phyloP scores from a whole-genome alignment of 1,284 basidiomycete genomes.

The Ustilago sp. region DNA sequence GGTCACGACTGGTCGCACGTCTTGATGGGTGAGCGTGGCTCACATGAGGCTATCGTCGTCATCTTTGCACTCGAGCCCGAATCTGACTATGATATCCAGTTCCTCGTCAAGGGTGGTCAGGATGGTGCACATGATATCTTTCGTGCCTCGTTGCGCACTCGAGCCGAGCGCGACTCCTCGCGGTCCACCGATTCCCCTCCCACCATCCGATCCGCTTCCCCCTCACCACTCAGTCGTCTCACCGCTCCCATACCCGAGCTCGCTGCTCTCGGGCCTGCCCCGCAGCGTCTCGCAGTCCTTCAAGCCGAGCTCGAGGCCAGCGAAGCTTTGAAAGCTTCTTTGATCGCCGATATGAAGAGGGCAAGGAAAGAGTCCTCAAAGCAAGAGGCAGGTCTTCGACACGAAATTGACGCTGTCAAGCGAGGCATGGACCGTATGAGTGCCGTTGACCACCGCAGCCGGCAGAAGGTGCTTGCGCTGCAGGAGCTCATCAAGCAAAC shows the following conservation, averaged over 20 bases:
- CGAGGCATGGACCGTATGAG: slow-evolving; percentile 55
- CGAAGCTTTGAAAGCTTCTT: slow-evolving; percentile 36
- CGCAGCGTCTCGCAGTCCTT: slow-evolving; percentile 38
- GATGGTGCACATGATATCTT: slow-evolving; percentile 37
- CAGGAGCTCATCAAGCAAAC: slow-evolving; percentile 64
- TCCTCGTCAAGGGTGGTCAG: slow-evolving; percentile 50
- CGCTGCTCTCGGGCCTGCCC: slow-evolving; percentile 16
- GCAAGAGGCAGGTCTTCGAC: slow-evolving; percentile 50
- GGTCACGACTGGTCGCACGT: slow-evolving; percentile 60
- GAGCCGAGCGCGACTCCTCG: slow-evolving; percentile 39
- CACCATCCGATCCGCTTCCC: slow-evolving; percentile 34
- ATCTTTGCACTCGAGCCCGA: slow-evolving; percentile 60
- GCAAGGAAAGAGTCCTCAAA: slow-evolving; percentile 58
- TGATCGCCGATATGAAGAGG: slow-evolving; percentile 50
- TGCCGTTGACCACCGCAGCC: slow-evolving; percentile 55
- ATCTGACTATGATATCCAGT: slow-evolving; percentile 55
- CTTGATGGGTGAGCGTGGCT: slow-evolving; percentile 54
- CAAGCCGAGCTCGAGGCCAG: slow-evolving; percentile 48
- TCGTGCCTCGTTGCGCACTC: slow-evolving; percentile 32
- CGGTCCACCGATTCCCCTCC: slow-evolving; percentile 31
- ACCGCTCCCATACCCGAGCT: slow-evolving; percentile 40
- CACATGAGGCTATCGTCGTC: slow-evolving; percentile 63
- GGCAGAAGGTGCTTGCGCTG: slow-evolving; percentile 60
- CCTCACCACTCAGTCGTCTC: slow-evolving; percentile 45
- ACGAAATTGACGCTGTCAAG: slow-evolving; percentile 63